Evolutionary conservation across 495 filamentous ascomycete species (phyloP).

Genomic region (Elaphomyces granulatus): DNA sequence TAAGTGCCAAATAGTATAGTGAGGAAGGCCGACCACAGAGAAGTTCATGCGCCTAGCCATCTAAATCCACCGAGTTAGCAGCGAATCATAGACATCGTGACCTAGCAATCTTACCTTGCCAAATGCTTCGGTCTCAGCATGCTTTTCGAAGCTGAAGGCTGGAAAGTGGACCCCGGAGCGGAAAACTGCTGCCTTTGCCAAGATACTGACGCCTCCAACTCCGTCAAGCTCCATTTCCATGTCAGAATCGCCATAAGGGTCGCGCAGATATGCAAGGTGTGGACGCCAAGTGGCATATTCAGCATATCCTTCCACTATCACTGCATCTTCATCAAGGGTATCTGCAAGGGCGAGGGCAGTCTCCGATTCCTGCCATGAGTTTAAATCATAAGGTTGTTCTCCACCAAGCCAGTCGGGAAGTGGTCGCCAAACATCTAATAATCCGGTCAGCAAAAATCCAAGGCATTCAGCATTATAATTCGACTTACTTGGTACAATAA

Average conservation of each 20-base stretch:
- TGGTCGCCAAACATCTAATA: conserved; percentile 89
- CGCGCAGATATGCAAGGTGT: conserved; percentile 90
- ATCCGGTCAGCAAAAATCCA: too few relatives aligned
- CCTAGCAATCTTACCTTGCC: conserved; percentile 58
- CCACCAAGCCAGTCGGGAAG: conserved; percentile 98
- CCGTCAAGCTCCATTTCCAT: conserved; percentile 99
- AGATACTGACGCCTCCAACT: conserved; percentile 91
- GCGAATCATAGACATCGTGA: not conserved
- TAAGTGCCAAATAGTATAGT: conserved; percentile 99
- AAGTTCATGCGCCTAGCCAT: conserved; percentile 95
- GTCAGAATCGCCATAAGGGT: conserved; percentile 95
- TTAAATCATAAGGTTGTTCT: conserved; percentile 97
- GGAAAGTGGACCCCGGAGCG: conserved; percentile 93
- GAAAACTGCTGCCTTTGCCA: conserved; percentile 93
- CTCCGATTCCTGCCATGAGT: conserved; percentile 99
- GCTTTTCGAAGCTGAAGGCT: conserved; percentile 96
- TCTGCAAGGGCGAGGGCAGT: conserved; percentile 89
- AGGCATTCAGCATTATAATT: not conserved
- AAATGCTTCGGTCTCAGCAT: conserved; percentile 97
- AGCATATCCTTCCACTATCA: conserved; percentile 98
- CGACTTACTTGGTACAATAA: conserved; percentile 95
- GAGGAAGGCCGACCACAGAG: conserved; percentile 91
- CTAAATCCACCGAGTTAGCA: conserved; percentile 38
- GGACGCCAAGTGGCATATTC: conserved; percentile 99
- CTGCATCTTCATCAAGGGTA: conserved; percentile 92